phyloP scores from a whole-genome alignment of 768 basidiomycete species.

The Hebeloma cylindrosporum region DNA sequence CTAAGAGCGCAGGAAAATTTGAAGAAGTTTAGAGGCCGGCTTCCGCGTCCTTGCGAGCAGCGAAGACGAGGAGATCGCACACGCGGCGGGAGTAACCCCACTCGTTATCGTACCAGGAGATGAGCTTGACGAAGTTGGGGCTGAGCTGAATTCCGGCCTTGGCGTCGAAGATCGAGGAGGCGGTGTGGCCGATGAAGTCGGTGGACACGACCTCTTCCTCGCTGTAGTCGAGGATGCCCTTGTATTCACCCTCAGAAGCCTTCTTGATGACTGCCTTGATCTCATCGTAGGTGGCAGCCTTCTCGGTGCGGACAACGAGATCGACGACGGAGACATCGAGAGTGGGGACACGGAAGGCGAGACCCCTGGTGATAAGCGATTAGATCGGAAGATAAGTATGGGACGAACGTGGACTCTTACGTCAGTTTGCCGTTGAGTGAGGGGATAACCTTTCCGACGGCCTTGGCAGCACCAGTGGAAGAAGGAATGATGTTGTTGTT shows the following conservation, averaged over 20 bases:
- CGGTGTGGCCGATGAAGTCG: conserved; percentile 80
- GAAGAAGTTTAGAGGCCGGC: conserved; percentile 26
- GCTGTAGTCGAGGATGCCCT: conserved; percentile 86
- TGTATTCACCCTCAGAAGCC: conserved; percentile 68
- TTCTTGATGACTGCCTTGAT: conserved; percentile 86
- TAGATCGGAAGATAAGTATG: conserved; percentile 3
- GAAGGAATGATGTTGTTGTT: conserved; percentile 99
- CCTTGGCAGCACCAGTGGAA: conserved; percentile 98
- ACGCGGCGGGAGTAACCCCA: conserved; percentile 95
- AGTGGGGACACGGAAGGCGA: conserved; percentile 97
- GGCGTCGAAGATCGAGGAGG: conserved; percentile 93
- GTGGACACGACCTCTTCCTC: conserved; percentile 93
- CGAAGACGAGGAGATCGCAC: conserved; percentile 82
- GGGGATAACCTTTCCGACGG: conserved; percentile 98
- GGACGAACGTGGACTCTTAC: conserved; percentile 41
- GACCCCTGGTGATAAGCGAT: conserved; percentile 54
- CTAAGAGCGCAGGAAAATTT: not conserved
- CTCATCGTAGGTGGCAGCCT: conserved; percentile 79
- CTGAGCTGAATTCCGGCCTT: conserved; percentile 90
- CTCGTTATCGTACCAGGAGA: conserved; percentile 95
- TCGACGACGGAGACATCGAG: conserved; percentile 98
- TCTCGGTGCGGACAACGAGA: conserved; percentile 90
- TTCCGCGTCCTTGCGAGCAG: conserved; percentile 68
- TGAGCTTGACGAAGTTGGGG: conserved; percentile 92
- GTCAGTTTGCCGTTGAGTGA: conserved; percentile 96